Percentiles rank a stretch among this genome's conserved stretches.
These are phyloP conservation scores for Verticillium albo-atrum DNA, from an alignment of 2,329 filamentous ascomycete species.

Conservation along the genomic window DNA sequence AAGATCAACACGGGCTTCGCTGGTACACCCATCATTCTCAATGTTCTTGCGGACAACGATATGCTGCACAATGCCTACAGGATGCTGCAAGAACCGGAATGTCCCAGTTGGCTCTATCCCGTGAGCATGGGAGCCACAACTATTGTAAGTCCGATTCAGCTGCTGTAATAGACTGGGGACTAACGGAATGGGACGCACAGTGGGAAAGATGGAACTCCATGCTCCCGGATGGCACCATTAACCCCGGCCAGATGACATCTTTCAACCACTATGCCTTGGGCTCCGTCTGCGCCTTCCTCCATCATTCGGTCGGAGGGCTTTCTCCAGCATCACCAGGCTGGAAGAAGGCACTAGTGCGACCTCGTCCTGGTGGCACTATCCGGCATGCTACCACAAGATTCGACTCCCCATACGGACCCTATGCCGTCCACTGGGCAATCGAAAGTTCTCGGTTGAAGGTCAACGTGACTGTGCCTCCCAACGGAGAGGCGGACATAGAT, in stretches of 20 bases:
- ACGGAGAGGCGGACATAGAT: constrained; percentile 5
- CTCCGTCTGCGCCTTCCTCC: constrained; percentile 31
- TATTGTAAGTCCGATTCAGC: constrained; percentile 8
- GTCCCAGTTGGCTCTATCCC: constrained; percentile 32
- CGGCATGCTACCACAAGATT: constrained; percentile 2
- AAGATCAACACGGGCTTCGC: constrained; percentile 37
- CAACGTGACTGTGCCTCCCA: constrained; percentile 3
- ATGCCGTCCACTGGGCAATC: neutral
- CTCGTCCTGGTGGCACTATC: constrained; percentile 3
- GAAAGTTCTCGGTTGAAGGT: constrained; percentile 1
- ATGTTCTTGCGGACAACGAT: constrained; percentile 22
- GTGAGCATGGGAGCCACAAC: constrained; percentile 34
- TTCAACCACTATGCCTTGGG: constrained; percentile 38
- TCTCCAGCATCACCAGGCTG: constrained; percentile 16
- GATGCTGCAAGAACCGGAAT: constrained; percentile 29
- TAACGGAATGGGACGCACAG: neutral
- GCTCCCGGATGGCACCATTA: constrained; percentile 29
- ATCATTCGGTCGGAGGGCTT: constrained; percentile 19
- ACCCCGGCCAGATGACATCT: constrained; percentile 34
- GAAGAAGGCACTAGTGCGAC: constrained; percentile 10
- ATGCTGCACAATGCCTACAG: constrained; percentile 24
- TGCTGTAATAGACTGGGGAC: neutral
- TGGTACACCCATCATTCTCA: constrained; percentile 33
- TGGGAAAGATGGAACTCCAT: constrained; percentile 39
- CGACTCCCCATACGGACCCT: constrained; percentile 2